phyloP scores from a whole-genome alignment of 805 yeast species.

The Debaryomyces tyrocola region DNA sequence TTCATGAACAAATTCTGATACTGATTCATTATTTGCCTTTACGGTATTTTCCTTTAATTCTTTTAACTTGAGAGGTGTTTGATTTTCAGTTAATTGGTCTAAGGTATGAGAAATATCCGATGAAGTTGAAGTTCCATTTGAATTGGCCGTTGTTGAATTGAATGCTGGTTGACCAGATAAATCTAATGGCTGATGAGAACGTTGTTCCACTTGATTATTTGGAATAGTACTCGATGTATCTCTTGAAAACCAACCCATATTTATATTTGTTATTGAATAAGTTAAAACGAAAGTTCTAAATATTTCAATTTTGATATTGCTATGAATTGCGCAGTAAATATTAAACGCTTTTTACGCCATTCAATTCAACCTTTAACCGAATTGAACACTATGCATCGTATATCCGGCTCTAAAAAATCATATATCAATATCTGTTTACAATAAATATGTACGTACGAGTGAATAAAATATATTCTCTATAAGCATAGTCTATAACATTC shows the following conservation, averaged over 20 bases:
- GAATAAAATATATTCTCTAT: conserved; percentile 7
- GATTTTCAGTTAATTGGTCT: conserved; percentile 21
- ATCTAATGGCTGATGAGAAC: conserved; percentile 24
- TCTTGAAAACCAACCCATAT: conserved; percentile 18
- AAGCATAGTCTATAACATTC: conserved; percentile 27
- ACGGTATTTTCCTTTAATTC: conserved; percentile 5
- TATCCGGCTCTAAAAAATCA: no score
- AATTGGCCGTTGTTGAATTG: conserved; percentile 1
- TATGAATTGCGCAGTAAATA: neutral
- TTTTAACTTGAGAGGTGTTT: conserved; percentile 6
- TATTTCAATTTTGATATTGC: neutral
- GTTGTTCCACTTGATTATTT: conserved; percentile 22
- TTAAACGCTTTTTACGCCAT: no score
- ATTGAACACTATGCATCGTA: no score
- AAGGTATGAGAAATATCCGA: conserved; percentile 29
- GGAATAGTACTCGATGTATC: conserved; percentile 4
- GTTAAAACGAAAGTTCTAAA: neutral
- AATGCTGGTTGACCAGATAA: conserved; percentile 1
- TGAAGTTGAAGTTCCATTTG: conserved; percentile 4
- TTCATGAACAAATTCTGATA: conserved; percentile 28
- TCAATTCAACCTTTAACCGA: no score
- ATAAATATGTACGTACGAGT: neutral
- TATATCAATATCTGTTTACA: neutral
- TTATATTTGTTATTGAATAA: neutral
- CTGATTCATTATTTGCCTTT: conserved; percentile 18